Percentiles rank a stretch among this genome's conserved stretches.
Evolutionary conservation across 306 rosid genomes (phyloP).

Genomic region (Fragaria nilgerrensis): DNA sequence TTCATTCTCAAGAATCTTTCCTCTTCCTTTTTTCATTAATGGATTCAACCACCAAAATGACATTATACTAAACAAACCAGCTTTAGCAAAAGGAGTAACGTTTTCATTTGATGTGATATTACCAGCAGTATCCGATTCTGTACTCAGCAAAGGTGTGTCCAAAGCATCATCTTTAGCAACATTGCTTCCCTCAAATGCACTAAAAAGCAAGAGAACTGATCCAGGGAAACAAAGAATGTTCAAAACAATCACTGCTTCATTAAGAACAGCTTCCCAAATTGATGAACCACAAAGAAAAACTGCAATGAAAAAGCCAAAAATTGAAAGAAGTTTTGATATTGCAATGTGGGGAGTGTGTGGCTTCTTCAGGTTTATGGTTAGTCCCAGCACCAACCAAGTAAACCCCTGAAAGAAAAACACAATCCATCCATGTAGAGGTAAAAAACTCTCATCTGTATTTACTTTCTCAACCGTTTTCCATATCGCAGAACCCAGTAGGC

Average conservation of each 20-base stretch:
- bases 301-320: conserved; percentile 15
- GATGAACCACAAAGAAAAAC: conserved; percentile 23
- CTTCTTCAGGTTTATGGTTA: conserved; percentile 17
- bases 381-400: conserved; percentile 28
- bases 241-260: conserved; percentile 15
- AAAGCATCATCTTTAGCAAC: conserved; percentile 6
- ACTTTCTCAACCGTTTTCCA: conserved; percentile 19
- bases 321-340: background rate
- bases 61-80: conserved; percentile 18
- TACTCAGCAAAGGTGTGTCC: conserved; percentile 16
- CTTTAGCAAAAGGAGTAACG: conserved; percentile 27
- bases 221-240: conserved; percentile 21
- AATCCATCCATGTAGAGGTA: conserved; percentile 30
- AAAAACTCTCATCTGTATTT: conserved; percentile 6
- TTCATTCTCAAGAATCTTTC: conserved; percentile 16
- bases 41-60: conserved; percentile 42
- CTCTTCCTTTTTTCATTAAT: conserved; percentile 27
- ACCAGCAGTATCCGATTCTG: background rate
- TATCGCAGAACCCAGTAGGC: conserved; percentile 28
- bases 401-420: conserved; percentile 24
- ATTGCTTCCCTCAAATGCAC: conserved; percentile 8
- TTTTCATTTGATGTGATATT: conserved; percentile 11
- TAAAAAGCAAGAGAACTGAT: conserved; percentile 17
- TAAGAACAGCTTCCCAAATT: conserved; percentile 11
- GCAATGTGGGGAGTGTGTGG: background rate